A percentile compares a stretch with the other conserved stretches of the same genome.
Conservation (phyloP, 495 filamentous ascomycete genomes). For the Trichoderma erinaceum region DNA sequence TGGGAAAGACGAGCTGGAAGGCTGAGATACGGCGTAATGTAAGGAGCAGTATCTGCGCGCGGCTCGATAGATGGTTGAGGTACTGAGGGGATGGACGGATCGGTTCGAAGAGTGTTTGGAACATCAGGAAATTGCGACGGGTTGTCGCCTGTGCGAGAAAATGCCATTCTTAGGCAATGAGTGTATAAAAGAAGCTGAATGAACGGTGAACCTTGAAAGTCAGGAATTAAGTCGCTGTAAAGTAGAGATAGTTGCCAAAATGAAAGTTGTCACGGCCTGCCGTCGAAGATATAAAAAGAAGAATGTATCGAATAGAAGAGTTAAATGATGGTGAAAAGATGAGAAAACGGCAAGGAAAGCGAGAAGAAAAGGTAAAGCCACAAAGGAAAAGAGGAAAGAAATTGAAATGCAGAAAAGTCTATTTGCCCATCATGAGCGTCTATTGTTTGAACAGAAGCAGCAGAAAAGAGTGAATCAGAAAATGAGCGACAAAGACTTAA, state of each 20-base stretch:
- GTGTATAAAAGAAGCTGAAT: neutral
- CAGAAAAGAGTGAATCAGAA: neutral
- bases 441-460: neutral
- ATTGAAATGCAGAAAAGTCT: neutral
- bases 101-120: neutral
- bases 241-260: neutral
- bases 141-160: neutral
- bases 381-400: neutral
- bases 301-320: neutral
- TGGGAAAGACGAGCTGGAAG: slow-evolving; percentile 85
- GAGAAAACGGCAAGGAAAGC: neutral
- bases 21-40: slow-evolving; percentile 86
- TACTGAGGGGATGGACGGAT: neutral
- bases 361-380: neutral
- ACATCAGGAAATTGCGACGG: neutral
- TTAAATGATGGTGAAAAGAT: neutral
- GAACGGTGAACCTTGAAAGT: neutral
- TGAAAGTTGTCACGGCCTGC: neutral
- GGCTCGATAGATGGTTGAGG: neutral
- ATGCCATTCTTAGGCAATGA: neutral
- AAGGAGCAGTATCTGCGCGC: slow-evolving; percentile 25
- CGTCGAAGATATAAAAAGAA: neutral
- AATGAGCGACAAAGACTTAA: neutral
- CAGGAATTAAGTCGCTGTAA: neutral
- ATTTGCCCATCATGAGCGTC: neutral